phyloP scores from a whole-genome alignment of 805 yeast species.

The Komagataella pseudopastoris region DNA sequence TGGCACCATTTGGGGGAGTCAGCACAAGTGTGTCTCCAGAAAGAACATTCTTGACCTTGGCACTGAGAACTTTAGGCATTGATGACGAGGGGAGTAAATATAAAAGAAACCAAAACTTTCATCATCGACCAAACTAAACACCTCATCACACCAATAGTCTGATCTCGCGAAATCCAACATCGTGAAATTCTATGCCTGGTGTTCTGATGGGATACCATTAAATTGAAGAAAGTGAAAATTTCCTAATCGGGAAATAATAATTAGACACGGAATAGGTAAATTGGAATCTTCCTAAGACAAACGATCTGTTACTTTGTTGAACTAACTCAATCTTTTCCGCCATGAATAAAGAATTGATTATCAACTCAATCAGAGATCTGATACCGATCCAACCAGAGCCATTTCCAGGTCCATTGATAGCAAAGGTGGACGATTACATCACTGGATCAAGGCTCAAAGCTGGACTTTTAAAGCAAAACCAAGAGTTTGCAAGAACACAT shows the following conservation, averaged over 20 bases:
- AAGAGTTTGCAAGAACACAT: conserved; percentile 56
- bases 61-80: conserved; percentile 24
- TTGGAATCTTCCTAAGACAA: not conserved
- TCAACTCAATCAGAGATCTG: conserved; percentile 30
- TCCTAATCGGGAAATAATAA: not conserved
- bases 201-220: not conserved
- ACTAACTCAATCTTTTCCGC: not conserved
- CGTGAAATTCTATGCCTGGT: not conserved
- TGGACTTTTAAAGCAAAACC: conserved; percentile 27
- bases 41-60: conserved; percentile 56
- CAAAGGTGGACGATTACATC: conserved; percentile 31
- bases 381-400: conserved; percentile 33
- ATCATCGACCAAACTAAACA: not conserved
- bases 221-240: not conserved
- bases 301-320: not conserved
- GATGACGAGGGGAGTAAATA: not conserved
- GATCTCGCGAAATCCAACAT: not conserved
- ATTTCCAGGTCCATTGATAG: conserved; percentile 25
- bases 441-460: conserved; percentile 36
- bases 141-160: not conserved
- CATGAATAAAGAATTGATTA: conserved; percentile 18
- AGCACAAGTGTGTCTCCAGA: conserved; percentile 63
- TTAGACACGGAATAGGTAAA: not conserved
- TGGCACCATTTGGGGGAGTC: conserved; percentile 29
- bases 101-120: not conserved